A percentile compares a stretch with the other conserved stretches of the same genome.
These are phyloP conservation scores for Chloroidium sp. DNA, from an alignment of 163 green algal genomes.

Conservation along the genomic window DNA sequence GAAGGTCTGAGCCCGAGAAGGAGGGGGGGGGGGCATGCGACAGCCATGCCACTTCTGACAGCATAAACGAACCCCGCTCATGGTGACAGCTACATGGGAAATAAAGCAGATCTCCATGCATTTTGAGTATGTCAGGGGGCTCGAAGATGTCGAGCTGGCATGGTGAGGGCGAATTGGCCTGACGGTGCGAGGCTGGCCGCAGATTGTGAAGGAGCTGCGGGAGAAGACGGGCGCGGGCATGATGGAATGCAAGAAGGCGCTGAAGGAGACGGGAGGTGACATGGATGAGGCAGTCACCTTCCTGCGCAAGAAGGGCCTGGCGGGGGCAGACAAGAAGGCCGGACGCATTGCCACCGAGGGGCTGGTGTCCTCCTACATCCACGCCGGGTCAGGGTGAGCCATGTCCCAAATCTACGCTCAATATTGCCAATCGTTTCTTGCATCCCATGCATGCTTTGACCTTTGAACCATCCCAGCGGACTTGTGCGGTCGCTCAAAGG, in stretches of 20 bases:
- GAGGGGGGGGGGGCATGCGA: too few relatives aligned
- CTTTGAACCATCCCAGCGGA: not conserved
- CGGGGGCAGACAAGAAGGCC: constrained; percentile 85
- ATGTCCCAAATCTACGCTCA: not conserved
- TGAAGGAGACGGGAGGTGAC: constrained; percentile 70
- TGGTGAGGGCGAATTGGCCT: too few relatives aligned
- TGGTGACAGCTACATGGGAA: too few relatives aligned
- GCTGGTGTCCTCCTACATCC: constrained; percentile 77
- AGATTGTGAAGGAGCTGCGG: constrained; percentile 61
- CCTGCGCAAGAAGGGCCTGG: constrained; percentile 92
- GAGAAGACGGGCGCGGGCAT: constrained; percentile 88
- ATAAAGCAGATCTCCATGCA: too few relatives aligned
- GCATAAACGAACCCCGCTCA: too few relatives aligned
- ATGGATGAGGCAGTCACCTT: constrained; percentile 64
- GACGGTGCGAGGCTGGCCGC: constrained; percentile 14
- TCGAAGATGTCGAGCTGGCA: too few relatives aligned
- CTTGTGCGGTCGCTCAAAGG: not conserved
- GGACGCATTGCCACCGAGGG: constrained; percentile 81
- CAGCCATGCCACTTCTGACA: too few relatives aligned
- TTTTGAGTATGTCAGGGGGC: too few relatives aligned
- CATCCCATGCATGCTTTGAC: not conserved
- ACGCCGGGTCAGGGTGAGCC: constrained; percentile 58
- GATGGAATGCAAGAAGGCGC: constrained; percentile 99
- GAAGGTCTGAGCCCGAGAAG: too few relatives aligned
- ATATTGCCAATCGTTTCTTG: not conserved